These are phyloP conservation scores for Lepidium aucheri DNA, from an alignment of 345 rosid genomes.

Conservation along the genomic window DNA sequence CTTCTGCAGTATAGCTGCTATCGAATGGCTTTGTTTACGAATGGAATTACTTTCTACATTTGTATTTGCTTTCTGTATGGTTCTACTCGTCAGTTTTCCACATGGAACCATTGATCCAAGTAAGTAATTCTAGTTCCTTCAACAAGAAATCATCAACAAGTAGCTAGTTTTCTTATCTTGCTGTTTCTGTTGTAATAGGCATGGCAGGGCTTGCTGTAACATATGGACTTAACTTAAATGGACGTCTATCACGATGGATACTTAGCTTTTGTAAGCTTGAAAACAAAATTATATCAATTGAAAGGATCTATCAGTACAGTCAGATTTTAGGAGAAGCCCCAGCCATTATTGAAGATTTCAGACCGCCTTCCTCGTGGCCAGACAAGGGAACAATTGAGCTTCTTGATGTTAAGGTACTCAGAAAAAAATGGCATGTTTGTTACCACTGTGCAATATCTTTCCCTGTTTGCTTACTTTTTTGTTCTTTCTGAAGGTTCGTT, in stretches of 20 bases:
- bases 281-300: slow-evolving; percentile 94
- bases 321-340: slow-evolving; percentile 78
- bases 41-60: slow-evolving; percentile 98
- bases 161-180: neutral
- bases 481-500: slow-evolving; percentile 57
- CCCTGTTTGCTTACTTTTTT: slow-evolving; percentile 3
- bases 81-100: slow-evolving; percentile 94
- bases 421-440: neutral
- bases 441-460: neutral
- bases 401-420: slow-evolving; percentile 71
- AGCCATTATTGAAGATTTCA: slow-evolving; percentile 49
- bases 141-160: neutral
- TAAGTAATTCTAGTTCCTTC: slow-evolving; percentile 32
- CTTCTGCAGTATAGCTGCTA: slow-evolving; percentile 95
- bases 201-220: slow-evolving; percentile 99
- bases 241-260: slow-evolving; percentile 96
- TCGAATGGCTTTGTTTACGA: slow-evolving; percentile 98
- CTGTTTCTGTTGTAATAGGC: slow-evolving; percentile 43
- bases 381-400: slow-evolving; percentile 74
- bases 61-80: slow-evolving; percentile 96
- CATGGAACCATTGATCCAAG: slow-evolving; percentile 97
- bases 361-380: slow-evolving; percentile 85
- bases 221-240: slow-evolving; percentile 94
- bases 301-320: slow-evolving; percentile 96
- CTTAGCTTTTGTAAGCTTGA: slow-evolving; percentile 99